A percentile compares a stretch with the other conserved stretches of the same genome.
These are phyloP conservation scores for Clitocybe nebularis DNA, from an alignment of 1,284 basidiomycete species.

Conservation along the genomic window DNA sequence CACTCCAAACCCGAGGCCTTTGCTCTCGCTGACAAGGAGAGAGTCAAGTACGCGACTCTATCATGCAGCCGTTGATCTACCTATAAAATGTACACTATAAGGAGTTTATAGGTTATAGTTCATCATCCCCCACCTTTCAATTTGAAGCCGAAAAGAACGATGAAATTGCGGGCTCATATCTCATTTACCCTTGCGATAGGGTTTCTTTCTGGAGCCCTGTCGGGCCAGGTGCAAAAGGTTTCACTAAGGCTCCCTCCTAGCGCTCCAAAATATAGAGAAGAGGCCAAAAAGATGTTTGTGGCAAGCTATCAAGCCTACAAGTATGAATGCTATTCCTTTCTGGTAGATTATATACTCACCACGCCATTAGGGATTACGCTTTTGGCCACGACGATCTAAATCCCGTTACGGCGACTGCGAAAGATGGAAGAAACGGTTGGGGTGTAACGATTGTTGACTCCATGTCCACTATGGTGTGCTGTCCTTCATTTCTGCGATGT, in stretches of 20 bases:
- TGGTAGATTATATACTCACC: background rate
- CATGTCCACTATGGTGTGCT: constrained; percentile 55
- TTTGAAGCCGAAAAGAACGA: no score
- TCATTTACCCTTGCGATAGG: no score
- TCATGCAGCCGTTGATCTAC: no score
- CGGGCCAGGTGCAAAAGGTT: constrained; percentile 37
- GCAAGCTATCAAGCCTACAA: constrained; percentile 56
- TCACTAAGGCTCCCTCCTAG: constrained; percentile 36
- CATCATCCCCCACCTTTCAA: no score
- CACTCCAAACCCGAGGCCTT: no score
- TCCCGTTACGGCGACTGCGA: constrained; percentile 42
- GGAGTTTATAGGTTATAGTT: no score
- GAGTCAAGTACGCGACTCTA: no score
- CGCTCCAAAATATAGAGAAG: constrained; percentile 29
- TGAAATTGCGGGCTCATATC: no score
- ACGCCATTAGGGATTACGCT: constrained; percentile 56
- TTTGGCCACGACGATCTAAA: constrained; percentile 63
- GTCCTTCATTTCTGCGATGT: constrained; percentile 13
- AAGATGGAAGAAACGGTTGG: constrained; percentile 11
- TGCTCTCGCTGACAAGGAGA: no score
- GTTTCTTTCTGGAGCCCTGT: no score
- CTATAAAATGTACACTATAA: no score
- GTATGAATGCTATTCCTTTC: constrained; percentile 26
- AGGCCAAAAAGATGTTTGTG: constrained; percentile 51
- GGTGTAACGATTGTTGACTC: constrained; percentile 65